Conservation (phyloP, 192 early-diverging fungal species). For the Coemansia sp. region DNA sequence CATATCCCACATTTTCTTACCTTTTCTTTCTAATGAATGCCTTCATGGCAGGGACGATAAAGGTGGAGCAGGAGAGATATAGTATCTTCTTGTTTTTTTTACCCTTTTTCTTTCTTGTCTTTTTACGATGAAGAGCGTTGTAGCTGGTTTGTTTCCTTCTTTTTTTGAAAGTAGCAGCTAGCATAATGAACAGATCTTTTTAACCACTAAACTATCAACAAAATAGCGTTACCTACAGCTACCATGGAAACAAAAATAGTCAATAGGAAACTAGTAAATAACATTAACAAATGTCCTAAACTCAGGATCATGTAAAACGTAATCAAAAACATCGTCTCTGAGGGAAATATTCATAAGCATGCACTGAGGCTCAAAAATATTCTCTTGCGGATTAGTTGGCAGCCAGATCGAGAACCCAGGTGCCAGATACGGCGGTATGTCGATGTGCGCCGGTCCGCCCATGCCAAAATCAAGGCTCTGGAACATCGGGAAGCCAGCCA, state of each 20-base stretch:
- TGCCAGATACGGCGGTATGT: conserved; percentile 32
- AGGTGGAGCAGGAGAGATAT: background rate
- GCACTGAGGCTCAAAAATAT: background rate
- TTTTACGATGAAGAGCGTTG: conserved; percentile 14
- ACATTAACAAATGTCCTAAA: conserved; percentile 27
- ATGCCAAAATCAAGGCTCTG: conserved; percentile 30
- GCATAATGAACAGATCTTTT: conserved; percentile 12
- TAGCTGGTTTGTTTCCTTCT: background rate
- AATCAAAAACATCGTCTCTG: conserved; percentile 20
- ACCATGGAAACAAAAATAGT: background rate
- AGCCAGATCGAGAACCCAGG: conserved; percentile 50
- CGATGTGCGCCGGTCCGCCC: conserved; percentile 27
- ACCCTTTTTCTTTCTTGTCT: background rate
- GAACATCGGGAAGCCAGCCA: conserved; percentile 30
- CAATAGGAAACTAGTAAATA: conserved; percentile 3
- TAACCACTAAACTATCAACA: background rate
- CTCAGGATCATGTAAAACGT: conserved; percentile 20
- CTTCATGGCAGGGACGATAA: background rate
- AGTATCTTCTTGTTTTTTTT: background rate
- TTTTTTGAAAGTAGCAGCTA: background rate
- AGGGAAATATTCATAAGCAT: conserved; percentile 26
- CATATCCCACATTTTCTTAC: background rate
- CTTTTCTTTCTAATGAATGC: conserved; percentile 23
- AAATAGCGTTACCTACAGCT: background rate
- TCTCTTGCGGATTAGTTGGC: conserved; percentile 5